phyloP scores from a whole-genome alignment of 495 filamentous ascomycete genomes.

The Letharia columbiana region DNA sequence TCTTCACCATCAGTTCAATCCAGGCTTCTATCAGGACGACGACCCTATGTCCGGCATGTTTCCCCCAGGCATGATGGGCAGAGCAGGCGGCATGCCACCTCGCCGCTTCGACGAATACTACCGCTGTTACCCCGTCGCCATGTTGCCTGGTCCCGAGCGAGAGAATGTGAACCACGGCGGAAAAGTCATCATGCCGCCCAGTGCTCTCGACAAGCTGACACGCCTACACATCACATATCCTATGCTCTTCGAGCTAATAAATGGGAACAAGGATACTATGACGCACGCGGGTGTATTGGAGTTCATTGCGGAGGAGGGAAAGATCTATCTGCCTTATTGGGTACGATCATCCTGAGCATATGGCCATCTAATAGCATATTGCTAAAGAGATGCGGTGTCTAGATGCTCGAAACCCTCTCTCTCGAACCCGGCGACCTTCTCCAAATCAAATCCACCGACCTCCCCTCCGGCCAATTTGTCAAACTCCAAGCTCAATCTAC shows the following conservation, averaged over 20 bases:
- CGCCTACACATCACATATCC: constrained; percentile 96
- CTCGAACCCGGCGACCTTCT: constrained; percentile 89
- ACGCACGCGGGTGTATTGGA: constrained; percentile 93
- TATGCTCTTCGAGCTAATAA: constrained; percentile 90
- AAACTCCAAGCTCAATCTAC: constrained; percentile 91
- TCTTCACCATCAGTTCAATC: constrained; percentile 38
- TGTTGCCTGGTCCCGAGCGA: constrained; percentile 88
- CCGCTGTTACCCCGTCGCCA: constrained; percentile 86
- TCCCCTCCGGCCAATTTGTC: constrained; percentile 81
- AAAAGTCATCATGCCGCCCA: constrained; percentile 93
- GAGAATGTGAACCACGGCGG: constrained; percentile 90
- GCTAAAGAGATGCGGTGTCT: constrained; percentile 20
- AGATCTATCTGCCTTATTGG: constrained; percentile 93
- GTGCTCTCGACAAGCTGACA: constrained; percentile 90
- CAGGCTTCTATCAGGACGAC: constrained; percentile 48
- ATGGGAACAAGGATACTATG: constrained; percentile 66
- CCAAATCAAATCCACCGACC: constrained; percentile 86
- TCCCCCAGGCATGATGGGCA: constrained; percentile 36
- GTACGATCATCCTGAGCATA: constrained; percentile 41
- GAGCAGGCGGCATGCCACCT: constrained; percentile 25
- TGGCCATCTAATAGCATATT: not conserved
- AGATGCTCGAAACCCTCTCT: constrained; percentile 89
- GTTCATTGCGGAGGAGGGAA: constrained; percentile 94
- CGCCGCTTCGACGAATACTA: constrained; percentile 95
- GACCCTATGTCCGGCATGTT: constrained; percentile 46